Evolutionary conservation across 1,284 basidiomycete species (phyloP).

Genomic region (Naganishia liquefaciens): DNA sequence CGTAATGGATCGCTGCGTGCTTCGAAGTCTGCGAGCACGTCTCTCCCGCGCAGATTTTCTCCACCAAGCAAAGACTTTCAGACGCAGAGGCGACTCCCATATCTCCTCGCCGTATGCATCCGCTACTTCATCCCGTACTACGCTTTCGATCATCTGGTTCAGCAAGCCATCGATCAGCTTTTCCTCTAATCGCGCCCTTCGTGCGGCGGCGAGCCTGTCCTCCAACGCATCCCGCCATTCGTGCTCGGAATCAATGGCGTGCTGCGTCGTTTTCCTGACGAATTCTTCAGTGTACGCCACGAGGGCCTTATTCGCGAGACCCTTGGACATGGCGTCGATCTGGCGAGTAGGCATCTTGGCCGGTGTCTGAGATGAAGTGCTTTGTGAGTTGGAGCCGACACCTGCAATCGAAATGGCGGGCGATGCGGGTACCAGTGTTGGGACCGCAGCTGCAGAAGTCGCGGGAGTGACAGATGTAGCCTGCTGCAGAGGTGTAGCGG

Average conservation of each 20-base stretch:
- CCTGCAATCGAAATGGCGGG: background rate
- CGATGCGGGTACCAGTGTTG: background rate
- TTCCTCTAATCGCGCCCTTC: background rate
- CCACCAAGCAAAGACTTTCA: constrained; percentile 20
- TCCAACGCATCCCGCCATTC: background rate
- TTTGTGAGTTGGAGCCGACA: background rate
- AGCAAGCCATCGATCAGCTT: background rate
- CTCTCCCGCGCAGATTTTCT: background rate
- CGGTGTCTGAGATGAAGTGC: background rate
- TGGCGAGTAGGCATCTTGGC: background rate
- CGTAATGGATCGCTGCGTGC: constrained; percentile 4
- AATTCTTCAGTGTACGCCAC: background rate
- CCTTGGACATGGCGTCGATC: constrained; percentile 8
- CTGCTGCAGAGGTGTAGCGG: no score
- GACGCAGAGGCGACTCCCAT: constrained; percentile 18
- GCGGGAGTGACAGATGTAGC: no score
- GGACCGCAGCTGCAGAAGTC: no score
- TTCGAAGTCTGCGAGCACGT: background rate
- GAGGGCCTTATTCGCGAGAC: constrained; percentile 10
- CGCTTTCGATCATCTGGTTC: background rate
- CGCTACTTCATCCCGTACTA: constrained; percentile 17
- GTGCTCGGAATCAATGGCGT: background rate
- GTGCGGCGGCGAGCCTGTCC: background rate
- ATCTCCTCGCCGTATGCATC: constrained; percentile 25
- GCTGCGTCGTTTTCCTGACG: background rate